Conservation (phyloP, 495 filamentous ascomycete species). For the Darksidea phi region DNA sequence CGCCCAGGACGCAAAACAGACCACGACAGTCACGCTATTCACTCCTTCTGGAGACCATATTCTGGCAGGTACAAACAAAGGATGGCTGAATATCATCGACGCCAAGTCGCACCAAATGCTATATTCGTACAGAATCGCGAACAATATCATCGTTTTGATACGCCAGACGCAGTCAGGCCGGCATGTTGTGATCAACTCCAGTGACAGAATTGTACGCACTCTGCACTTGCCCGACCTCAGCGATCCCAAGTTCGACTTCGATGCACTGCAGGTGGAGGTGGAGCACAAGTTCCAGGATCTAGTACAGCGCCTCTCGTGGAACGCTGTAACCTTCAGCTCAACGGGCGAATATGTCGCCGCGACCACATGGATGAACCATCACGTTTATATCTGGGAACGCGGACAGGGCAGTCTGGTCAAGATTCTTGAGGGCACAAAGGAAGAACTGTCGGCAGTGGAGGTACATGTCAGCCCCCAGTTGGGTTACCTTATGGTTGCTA, state of each 20-base stretch:
- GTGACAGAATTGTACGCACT: slow-evolving; percentile 88
- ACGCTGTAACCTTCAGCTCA: slow-evolving; percentile 85
- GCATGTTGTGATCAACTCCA: slow-evolving; percentile 83
- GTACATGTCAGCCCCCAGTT: slow-evolving; percentile 18
- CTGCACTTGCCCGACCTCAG: slow-evolving; percentile 69
- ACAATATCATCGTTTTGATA: slow-evolving; percentile 82
- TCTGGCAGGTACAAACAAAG: slow-evolving; percentile 86
- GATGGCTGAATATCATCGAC: slow-evolving; percentile 89
- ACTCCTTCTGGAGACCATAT: slow-evolving; percentile 81
- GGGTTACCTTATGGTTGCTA: neutral
- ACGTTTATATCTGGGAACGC: slow-evolving; percentile 98
- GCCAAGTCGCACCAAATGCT: slow-evolving; percentile 73
- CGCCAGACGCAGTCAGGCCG: slow-evolving; percentile 79
- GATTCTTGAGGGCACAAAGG: slow-evolving; percentile 91
- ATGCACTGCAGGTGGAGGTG: slow-evolving; percentile 78
- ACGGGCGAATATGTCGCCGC: slow-evolving; percentile 91
- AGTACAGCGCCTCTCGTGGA: slow-evolving; percentile 91
- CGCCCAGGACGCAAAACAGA: slow-evolving; percentile 87
- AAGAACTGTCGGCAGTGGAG: slow-evolving; percentile 91
- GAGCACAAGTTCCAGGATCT: slow-evolving; percentile 99
- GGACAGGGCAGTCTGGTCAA: slow-evolving; percentile 89
- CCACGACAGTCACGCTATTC: slow-evolving; percentile 88
- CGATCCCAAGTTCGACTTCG: slow-evolving; percentile 57
- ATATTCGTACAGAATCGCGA: slow-evolving; percentile 80
- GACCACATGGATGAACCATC: slow-evolving; percentile 93